Evolutionary conservation across 805 yeast genomes (phyloP), one percentile per base, ranked within the genome.

Genomic region (Saccharomycopsis selenospora): DNA sequence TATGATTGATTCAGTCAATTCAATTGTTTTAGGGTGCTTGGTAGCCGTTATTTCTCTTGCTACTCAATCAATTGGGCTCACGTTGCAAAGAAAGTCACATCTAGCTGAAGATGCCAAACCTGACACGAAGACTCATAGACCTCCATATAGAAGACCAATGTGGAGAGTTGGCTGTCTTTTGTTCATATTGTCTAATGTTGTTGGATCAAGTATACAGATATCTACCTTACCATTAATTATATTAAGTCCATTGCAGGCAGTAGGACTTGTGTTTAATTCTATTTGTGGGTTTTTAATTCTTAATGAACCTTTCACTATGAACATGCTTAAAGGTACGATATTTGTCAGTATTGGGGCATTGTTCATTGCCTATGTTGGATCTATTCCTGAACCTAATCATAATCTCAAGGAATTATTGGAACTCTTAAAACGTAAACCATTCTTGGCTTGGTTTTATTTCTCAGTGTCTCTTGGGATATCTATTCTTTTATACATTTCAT

Each of bases 201-300:
- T 87, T 36, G 96, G 96, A 1, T 82, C 93, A 2, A 70, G 84
- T 17, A 82, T 88, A 24, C 96, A 89, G 65, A 79, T 89, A 33
- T 77, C 93, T 1, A 83, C 95, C 2, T 68, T 88, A 38, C 96
- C 96, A 1, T 67, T 89, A 51, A 82, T 87, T 40, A 73, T 89
- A 2, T 63, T 88, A 50, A 80, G 89, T 22, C 95, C 96, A 0
- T 66, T 88, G 47, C 96, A 88, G 61, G 87, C 95, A 23, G 78
- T 82, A 22, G 95, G 96, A 0, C 70, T 89, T n/a, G 89, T 88
- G 2, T 88, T 89, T 70, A 89, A 89, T 63, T 78, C 93, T 0
- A 63, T 85, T 1, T 76, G 87, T 58, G 85, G 93, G 40, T 62
- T 83, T 17, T 49, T 85, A 8, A 64, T 88, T 11, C 73, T 88